Conservation (phyloP, 169 alveolate genomes). For the Eimeria zaria region DNA sequence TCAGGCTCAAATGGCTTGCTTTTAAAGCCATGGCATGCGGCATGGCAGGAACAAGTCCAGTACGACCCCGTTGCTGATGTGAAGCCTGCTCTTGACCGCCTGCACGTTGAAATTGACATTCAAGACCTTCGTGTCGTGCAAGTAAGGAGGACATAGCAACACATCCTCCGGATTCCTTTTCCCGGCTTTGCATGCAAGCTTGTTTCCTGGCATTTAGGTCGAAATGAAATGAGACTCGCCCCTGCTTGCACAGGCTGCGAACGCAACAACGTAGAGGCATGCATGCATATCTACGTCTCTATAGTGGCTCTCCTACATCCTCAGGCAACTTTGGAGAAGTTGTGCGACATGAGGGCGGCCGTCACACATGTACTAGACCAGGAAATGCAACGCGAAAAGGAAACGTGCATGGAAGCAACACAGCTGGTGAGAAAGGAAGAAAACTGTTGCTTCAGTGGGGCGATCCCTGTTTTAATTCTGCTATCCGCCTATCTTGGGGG, state of each 20-base stretch:
- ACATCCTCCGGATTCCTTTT: neutral
- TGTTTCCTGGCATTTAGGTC: neutral
- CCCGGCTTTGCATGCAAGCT: neutral
- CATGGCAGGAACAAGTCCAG: slow-evolving; percentile 45
- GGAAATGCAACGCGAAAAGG: slow-evolving; percentile 61
- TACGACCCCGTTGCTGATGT: slow-evolving; percentile 70
- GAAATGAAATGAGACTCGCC: neutral
- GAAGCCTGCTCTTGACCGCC: slow-evolving; percentile 75
- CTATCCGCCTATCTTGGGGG: neutral
- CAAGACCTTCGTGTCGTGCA: slow-evolving; percentile 76
- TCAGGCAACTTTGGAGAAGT: slow-evolving; percentile 73
- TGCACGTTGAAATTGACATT: slow-evolving; percentile 67
- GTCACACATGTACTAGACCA: slow-evolving; percentile 24
- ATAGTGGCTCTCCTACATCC: neutral
- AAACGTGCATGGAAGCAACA: slow-evolving; percentile 42
- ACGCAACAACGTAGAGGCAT: neutral
- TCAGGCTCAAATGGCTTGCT: neutral
- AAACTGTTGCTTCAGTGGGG: neutral
- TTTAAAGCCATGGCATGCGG: neutral
- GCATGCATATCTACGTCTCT: neutral
- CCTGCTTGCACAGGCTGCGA: neutral
- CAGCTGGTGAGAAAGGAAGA: slow-evolving; percentile 34
- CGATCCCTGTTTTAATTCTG: neutral
- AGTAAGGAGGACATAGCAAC: neutral
- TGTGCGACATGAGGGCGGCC: slow-evolving; percentile 65